These are phyloP conservation scores for Solanum hybrid DNA, from an alignment of 305 asterid species.

Conservation along the genomic window DNA sequence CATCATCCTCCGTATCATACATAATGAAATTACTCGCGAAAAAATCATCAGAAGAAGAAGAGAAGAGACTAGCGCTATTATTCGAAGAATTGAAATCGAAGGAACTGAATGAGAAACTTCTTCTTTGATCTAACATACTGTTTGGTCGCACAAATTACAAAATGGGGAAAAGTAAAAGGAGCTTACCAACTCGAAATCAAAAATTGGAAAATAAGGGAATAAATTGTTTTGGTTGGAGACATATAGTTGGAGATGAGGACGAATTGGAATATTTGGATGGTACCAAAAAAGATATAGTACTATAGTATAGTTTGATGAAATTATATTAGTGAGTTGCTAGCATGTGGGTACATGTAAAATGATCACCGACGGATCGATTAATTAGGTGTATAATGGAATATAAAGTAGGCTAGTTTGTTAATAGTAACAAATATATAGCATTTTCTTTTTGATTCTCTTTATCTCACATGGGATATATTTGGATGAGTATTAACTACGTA, in stretches of 20 bases:
- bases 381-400: conserved; percentile 1
- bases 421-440: not conserved
- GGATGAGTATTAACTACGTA: not conserved
- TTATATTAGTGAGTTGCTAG: not conserved
- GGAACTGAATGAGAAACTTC: conserved; percentile 11
- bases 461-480: not conserved
- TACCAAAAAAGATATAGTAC: not conserved
- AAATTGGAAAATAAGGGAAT: not conserved
- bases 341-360: not conserved
- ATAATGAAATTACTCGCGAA: not conserved
- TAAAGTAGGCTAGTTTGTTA: not conserved
- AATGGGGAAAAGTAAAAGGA: not conserved
- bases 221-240: not conserved
- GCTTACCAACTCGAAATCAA: not conserved
- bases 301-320: not conserved
- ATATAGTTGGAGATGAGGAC: not conserved
- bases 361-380: not conserved
- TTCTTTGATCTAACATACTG: not conserved
- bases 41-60: conserved; percentile 6
- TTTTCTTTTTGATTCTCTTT: not conserved
- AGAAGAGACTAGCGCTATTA: not conserved
- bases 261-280: conserved; percentile 4
- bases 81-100: conserved; percentile 11
- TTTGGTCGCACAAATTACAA: not conserved
- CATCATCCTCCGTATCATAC: not conserved